Percentiles rank a stretch among this genome's conserved stretches.
Conservation (phyloP, 2,329 filamentous ascomycete species). For the Ceratocystis smalleyi region DNA sequence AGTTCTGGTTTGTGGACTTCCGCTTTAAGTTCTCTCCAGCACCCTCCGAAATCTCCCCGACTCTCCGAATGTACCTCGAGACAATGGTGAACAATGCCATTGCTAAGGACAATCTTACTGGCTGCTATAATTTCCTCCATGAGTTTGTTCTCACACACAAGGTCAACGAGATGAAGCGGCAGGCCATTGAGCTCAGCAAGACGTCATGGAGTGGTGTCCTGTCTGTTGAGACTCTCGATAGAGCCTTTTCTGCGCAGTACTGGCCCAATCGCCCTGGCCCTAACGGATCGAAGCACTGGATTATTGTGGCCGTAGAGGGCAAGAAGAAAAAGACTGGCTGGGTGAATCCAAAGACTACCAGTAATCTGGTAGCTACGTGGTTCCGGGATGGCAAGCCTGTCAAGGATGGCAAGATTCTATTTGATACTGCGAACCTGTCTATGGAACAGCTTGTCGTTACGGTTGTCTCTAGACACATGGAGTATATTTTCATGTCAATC, state of each 20-base stretch:
- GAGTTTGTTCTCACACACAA: conserved; percentile 83
- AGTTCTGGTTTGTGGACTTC: conserved; percentile 91
- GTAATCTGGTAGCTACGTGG: conserved; percentile 55
- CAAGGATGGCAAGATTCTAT: conserved; percentile 46
- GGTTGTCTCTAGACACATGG: conserved; percentile 61
- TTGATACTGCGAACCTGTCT: conserved; percentile 54
- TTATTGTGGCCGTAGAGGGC: conserved; percentile 69
- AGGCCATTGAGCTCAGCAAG: conserved; percentile 54
- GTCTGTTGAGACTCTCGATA: conserved; percentile 62
- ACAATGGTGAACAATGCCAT: conserved; percentile 56
- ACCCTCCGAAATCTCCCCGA: conserved; percentile 43
- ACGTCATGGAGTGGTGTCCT: conserved; percentile 65
- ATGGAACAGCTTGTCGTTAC: conserved; percentile 57
- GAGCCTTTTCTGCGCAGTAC: conserved; percentile 77
- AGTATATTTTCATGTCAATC: conserved; percentile 53
- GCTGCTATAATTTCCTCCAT: conserved; percentile 76
- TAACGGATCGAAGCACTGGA: conserved; percentile 65
- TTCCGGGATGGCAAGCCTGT: conserved; percentile 69
- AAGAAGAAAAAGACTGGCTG: conserved; percentile 35
- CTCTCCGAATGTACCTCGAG: conserved; percentile 52
- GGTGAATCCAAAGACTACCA: conserved; percentile 32
- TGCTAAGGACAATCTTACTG: conserved; percentile 51
- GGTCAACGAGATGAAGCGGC: conserved; percentile 63
- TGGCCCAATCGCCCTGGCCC: conserved; percentile 48
- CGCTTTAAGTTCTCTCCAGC: conserved; percentile 66